Evolutionary conservation across 1,284 basidiomycete genomes (phyloP).

Genomic region (Vanrija humicola): DNA sequence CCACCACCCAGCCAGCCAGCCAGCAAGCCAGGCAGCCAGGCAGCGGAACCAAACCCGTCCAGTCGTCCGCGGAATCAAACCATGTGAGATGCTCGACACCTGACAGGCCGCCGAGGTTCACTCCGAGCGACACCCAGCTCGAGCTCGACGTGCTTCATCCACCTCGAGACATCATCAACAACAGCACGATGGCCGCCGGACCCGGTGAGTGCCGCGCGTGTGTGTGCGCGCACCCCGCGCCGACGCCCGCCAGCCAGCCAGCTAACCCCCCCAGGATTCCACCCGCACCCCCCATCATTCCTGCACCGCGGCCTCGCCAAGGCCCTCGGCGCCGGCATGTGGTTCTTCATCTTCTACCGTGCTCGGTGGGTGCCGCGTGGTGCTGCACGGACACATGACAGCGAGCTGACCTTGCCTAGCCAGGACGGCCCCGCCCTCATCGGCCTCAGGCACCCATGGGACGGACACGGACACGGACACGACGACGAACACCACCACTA

Average conservation of each 20-base stretch:
- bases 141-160: no score
- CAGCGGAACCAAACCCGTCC: no score
- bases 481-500: slow-evolving; percentile 12
- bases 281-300: slow-evolving; percentile 75
- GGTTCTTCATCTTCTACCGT: slow-evolving; percentile 97
- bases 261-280: slow-evolving; percentile 57
- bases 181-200: slow-evolving; percentile 26
- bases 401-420: no score
- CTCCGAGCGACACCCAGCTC: no score
- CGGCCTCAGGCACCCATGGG: slow-evolving; percentile 55
- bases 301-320: slow-evolving; percentile 75
- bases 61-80: no score
- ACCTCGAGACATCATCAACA: not conserved
- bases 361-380: slow-evolving; percentile 68
- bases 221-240: not conserved
- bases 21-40: no score
- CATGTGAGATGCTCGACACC: no score
- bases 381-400: no score
- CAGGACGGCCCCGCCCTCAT: slow-evolving; percentile 54
- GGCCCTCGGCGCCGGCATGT: slow-evolving; percentile 84
- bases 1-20: no score
- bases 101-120: not conserved
- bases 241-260: not conserved
- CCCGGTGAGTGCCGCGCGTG: slow-evolving; percentile 21
- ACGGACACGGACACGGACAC: slow-evolving; percentile 48